Evolutionary conservation across 202 grass and related monocot species (phyloP).

Genomic region (Digitaria exilis): DNA sequence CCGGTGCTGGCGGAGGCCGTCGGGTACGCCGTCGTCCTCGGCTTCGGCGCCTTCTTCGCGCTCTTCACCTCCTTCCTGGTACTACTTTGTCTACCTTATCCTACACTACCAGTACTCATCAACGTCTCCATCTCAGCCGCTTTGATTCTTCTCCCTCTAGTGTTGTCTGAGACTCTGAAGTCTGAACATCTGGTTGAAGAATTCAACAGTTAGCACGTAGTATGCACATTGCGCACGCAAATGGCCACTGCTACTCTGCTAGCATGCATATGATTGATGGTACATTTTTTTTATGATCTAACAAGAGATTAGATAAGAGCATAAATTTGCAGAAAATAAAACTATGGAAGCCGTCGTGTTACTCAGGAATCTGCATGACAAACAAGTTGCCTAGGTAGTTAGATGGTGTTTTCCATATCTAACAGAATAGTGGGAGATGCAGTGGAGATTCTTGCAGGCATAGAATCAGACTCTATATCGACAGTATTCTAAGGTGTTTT

Average conservation of each 20-base stretch:
- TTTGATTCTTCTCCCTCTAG: too few species aligned
- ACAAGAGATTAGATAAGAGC: background rate
- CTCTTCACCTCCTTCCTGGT: conserved; percentile 91
- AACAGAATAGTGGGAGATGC: background rate
- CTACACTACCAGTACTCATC: background rate
- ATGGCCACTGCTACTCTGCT: background rate
- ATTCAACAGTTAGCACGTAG: background rate
- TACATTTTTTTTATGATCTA: background rate
- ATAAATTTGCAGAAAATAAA: background rate
- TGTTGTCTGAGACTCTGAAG: background rate
- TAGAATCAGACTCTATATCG: background rate
- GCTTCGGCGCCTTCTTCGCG: conserved; percentile 90
- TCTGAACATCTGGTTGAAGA: background rate
- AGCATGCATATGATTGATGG: conserved; percentile 6
- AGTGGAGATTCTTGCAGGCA: too few species aligned
- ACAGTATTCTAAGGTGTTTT: background rate
- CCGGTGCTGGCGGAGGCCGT: conserved; percentile 72
- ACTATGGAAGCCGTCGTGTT: background rate
- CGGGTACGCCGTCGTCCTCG: conserved; percentile 70
- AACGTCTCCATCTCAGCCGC: background rate
- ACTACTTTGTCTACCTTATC: background rate
- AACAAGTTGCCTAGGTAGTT: background rate
- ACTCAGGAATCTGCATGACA: background rate
- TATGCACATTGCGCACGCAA: background rate
- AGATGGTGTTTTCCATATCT: background rate